These are phyloP conservation scores for Hanseniaspora valbyensis DNA, from an alignment of 805 yeast species.

Conservation along the genomic window DNA sequence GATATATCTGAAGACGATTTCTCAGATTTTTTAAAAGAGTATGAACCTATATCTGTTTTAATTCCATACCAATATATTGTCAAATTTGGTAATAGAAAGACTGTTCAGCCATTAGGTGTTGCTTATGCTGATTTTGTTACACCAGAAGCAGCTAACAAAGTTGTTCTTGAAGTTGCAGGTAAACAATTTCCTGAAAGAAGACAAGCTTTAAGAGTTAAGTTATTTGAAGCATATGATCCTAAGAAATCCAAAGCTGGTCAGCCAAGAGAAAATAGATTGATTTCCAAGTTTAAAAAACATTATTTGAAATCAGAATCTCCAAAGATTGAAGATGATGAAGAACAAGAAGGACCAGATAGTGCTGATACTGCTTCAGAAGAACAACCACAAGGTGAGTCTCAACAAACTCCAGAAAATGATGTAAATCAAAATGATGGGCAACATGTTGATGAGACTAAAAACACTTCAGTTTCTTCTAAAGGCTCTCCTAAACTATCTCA, in stretches of 20 bases:
- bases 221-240: conserved; percentile 14
- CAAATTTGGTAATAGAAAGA: conserved; percentile 31
- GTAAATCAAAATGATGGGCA: too few relatives aligned
- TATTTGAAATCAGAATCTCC: neutral
- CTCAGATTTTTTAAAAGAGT: conserved; percentile 34
- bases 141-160: conserved; percentile 51
- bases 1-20: conserved; percentile 45
- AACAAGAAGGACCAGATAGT: too few relatives aligned
- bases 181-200: neutral
- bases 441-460: neutral
- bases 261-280: neutral
- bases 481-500: conserved; percentile 25
- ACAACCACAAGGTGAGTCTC: too few relatives aligned
- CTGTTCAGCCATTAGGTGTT: conserved; percentile 45
- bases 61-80: conserved; percentile 46
- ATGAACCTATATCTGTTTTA: conserved; percentile 35
- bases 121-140: conserved; percentile 75
- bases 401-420: too few relatives aligned
- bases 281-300: conserved; percentile 4
- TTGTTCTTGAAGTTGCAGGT: conserved; percentile 33
- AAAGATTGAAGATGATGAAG: neutral
- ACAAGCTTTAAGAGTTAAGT: neutral
- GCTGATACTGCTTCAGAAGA: too few relatives aligned
- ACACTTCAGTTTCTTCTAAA: neutral
- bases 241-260: neutral